Percentiles rank a stretch among this genome's conserved stretches.
These are phyloP conservation scores for Diaporthe longicolla DNA, from an alignment of 2,329 filamentous ascomycete genomes.

Conservation along the genomic window DNA sequence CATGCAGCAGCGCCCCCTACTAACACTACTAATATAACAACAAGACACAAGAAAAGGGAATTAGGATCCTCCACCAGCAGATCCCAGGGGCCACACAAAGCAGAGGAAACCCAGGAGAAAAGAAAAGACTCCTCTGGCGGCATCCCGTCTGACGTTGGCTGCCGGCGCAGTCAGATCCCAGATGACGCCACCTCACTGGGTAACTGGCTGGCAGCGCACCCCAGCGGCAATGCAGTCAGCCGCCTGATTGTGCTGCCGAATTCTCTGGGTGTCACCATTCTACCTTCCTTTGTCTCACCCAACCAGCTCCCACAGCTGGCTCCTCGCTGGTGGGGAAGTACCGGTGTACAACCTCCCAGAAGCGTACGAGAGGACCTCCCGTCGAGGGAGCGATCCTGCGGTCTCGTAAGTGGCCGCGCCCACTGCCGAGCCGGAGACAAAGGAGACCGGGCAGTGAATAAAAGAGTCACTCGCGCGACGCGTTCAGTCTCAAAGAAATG, in stretches of 20 bases:
- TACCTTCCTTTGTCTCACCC: neutral
- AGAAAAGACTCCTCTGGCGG: neutral
- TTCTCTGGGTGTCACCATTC: neutral
- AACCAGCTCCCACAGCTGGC: neutral
- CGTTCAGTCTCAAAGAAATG: neutral
- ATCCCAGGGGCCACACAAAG: neutral
- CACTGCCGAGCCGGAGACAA: neutral
- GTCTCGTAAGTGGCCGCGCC: neutral
- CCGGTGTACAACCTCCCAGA: neutral
- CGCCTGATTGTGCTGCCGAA: neutral
- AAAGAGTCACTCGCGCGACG: neutral
- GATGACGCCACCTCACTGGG: slow-evolving; percentile 4
- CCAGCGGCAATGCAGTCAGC: slow-evolving; percentile 21
- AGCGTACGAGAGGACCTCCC: neutral
- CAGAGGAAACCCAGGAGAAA: no score
- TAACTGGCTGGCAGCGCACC: neutral
- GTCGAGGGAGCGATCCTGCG: neutral
- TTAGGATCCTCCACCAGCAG: neutral
- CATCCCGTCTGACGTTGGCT: slow-evolving; percentile 23
- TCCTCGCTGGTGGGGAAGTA: neutral
- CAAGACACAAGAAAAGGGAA: neutral
- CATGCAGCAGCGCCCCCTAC: neutral
- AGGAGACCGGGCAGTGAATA: no score
- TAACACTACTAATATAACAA: neutral
- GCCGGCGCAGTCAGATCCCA: slow-evolving; percentile 23